Evolutionary conservation across 805 yeast species (phyloP), one percentile per base, ranked within the genome.

Genomic region (Scheffersomyces lignosus): DNA sequence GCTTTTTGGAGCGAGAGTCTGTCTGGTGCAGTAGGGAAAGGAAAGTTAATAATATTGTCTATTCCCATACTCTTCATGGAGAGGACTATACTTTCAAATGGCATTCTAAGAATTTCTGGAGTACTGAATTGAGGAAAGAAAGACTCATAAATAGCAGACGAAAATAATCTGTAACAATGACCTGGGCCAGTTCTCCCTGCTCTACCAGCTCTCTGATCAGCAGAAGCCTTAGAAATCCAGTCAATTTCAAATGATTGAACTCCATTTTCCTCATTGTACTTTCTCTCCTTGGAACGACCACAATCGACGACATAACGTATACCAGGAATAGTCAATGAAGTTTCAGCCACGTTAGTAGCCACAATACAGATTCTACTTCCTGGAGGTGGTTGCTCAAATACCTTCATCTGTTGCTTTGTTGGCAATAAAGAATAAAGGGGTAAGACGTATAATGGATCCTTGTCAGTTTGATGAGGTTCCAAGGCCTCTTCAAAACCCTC

Each of bases 171-270:
- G 58, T 93, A 93, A 58, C 96, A 87, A 54, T 93, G 98, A 40
- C 99, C 99, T 0, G 99, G 97, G 0, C 98, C 99, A 0, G 96
- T 90, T 74, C 98, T 83, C 57, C 97, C 98, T 34, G 98, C 98
- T 71, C 98, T 81, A 56, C 98, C 98, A 14, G 95, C 67, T 66
- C 99, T 77, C 69, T 93, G 99, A 48, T 80, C 93, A 0, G 98
- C 91, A 41, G 96, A 84, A 1, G 99, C 99, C 52, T 93, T 89
- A 31, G 96, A 84, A 3, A 90, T 72, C 97, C 97, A 93, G 37
- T 79, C 84, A 33, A 93, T 74, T 53, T 87, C 93, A 62, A 85
- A 95, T 41, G 95, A 85, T 62, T 91, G 98, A 23, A 93, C 95
- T 3, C 96, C 95, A 9, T 88, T 86, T 20, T 79, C 81, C 46